These are phyloP conservation scores for Setomelanomma holmii DNA, from an alignment of 2,329 filamentous ascomycete genomes.

Conservation along the genomic window DNA sequence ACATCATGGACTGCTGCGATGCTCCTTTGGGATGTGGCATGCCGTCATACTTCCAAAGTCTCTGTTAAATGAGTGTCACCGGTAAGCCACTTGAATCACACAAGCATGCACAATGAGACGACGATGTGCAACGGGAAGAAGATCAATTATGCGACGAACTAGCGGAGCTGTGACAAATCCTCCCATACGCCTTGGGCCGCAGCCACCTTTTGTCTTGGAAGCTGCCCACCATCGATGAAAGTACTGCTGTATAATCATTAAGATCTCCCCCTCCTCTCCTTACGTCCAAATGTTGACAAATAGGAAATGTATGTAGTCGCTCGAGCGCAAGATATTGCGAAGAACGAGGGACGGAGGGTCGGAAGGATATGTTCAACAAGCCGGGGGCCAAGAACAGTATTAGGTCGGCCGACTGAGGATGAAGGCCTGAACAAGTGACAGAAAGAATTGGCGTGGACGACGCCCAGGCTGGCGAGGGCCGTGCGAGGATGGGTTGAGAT, in stretches of 20 bases:
- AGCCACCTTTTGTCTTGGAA: constrained; percentile 24
- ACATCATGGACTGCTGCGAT: too few species aligned
- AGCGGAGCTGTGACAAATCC: constrained; percentile 36
- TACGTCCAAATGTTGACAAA: constrained; percentile 35
- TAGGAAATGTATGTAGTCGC: constrained; percentile 31
- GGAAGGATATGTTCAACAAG: constrained; percentile 31
- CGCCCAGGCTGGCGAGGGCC: constrained; percentile 1
- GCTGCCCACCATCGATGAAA: constrained; percentile 36
- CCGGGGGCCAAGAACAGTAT: constrained; percentile 25
- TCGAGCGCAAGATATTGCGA: constrained; percentile 15
- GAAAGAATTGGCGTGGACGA: constrained; percentile 23
- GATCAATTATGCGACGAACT: constrained; percentile 33
- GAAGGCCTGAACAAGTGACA: constrained; percentile 11
- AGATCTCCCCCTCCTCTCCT: constrained; percentile 25
- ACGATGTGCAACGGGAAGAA: constrained; percentile 16
- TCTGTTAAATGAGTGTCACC: too few species aligned
- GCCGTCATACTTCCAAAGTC: too few species aligned
- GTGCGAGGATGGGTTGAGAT: constrained; percentile 18
- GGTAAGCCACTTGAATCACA: too few species aligned
- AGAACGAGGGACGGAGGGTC: constrained; percentile 17
- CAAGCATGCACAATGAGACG: neutral
- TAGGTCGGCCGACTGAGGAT: constrained; percentile 22
- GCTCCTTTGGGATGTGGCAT: too few species aligned
- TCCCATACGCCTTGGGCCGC: constrained; percentile 23
- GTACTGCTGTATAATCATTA: constrained; percentile 32